A percentile compares a stretch with the other conserved stretches of the same genome.
Conservation (phyloP, 352 stramenopile genomes). For the Phytophthora megakarya region DNA sequence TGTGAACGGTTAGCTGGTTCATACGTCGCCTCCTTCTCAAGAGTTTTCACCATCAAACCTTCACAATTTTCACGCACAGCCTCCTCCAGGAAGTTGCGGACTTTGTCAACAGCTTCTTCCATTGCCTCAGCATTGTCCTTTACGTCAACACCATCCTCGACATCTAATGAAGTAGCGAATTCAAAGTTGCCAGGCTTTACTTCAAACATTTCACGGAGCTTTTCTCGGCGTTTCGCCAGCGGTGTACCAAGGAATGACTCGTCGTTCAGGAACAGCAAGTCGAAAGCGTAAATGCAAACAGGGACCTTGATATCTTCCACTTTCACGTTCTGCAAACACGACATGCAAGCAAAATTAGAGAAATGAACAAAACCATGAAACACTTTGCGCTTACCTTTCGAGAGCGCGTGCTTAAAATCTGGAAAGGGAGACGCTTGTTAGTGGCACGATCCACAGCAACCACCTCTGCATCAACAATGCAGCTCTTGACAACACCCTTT, state of each 20-base stretch:
- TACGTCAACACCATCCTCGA: conserved; percentile 84
- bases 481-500: conserved; percentile 72
- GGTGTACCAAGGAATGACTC: conserved; percentile 92
- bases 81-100: conserved; percentile 95
- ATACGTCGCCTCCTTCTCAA: conserved; percentile 97
- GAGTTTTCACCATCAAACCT: conserved; percentile 99
- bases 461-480: conserved; percentile 99
- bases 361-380: too few relatives aligned
- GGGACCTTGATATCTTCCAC: conserved; percentile 91
- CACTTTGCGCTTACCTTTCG: conserved; percentile 91
- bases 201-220: conserved; percentile 93
- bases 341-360: conserved; percentile 10
- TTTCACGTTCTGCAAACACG: conserved; percentile 63
- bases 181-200: conserved; percentile 94
- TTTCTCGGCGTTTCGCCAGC: conserved; percentile 89
- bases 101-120: conserved; percentile 77
- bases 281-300: conserved; percentile 97
- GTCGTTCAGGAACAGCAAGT: conserved; percentile 99
- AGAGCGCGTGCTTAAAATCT: conserved; percentile 98
- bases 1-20: conserved; percentile 97
- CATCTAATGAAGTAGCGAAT: conserved; percentile 92
- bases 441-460: conserved; percentile 97
- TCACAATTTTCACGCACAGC: conserved; percentile 94
- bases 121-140: conserved; percentile 90
- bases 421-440: conserved; percentile 97